Evolutionary conservation across 176 grass and related monocot genomes (phyloP).

Genomic region (Zea luxurians): DNA sequence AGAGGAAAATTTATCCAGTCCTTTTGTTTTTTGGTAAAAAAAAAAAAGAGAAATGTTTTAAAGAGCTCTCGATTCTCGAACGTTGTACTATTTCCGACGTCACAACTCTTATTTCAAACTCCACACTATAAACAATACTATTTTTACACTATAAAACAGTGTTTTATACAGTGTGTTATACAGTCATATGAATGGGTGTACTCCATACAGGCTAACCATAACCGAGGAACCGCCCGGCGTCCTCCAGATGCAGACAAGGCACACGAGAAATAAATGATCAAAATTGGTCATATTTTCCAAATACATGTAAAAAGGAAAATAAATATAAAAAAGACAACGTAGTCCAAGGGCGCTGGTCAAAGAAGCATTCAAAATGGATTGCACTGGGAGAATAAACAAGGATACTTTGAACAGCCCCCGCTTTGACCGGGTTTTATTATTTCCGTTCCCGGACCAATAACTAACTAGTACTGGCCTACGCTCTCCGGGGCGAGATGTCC

Average conservation of each 20-base stretch:
- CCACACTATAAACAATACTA: too few species aligned
- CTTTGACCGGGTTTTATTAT: constrained; percentile 38
- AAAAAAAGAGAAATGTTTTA: background rate
- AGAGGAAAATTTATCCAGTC: background rate
- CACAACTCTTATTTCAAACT: too few species aligned
- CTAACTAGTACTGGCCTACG: constrained; percentile 22
- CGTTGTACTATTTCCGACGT: too few species aligned
- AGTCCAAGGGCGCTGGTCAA: constrained; percentile 39
- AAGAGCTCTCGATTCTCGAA: too few species aligned
- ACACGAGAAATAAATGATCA: background rate
- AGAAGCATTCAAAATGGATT: constrained; percentile 48
- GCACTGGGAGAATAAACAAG: constrained; percentile 44
- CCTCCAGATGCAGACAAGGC: background rate
- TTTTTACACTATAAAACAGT: too few species aligned
- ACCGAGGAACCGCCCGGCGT: too few species aligned
- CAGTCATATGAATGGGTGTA: too few species aligned
- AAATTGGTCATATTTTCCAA: background rate
- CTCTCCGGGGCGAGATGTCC: constrained; percentile 31
- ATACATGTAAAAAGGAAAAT: background rate
- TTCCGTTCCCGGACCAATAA: constrained; percentile 29
- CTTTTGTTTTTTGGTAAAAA: background rate
- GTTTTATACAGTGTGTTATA: too few species aligned
- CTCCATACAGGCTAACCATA: too few species aligned
- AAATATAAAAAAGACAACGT: background rate
- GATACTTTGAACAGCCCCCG: constrained; percentile 47